Evolutionary conservation across 1,284 basidiomycete species (phyloP).

Genomic region (Ganoderma meredithae): DNA sequence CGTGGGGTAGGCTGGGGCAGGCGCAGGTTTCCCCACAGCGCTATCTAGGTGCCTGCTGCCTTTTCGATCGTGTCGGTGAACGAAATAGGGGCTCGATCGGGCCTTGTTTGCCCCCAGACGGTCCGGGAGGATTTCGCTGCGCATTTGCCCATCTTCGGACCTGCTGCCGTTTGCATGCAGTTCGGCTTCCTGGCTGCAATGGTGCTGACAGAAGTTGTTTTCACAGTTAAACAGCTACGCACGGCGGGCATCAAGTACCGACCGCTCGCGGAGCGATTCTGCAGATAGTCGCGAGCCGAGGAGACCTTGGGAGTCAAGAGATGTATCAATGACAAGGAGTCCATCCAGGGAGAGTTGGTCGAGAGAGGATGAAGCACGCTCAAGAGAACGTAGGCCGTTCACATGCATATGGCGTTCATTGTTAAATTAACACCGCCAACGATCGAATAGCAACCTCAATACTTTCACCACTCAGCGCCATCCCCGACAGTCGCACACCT

Average conservation of each 20-base stretch:
- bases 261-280: slow-evolving; percentile 25
- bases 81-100: slow-evolving; percentile 5
- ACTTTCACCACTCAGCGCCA: background rate
- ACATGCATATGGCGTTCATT: background rate
- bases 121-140: background rate
- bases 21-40: background rate
- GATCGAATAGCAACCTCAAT: background rate
- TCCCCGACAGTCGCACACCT: slow-evolving; percentile 37
- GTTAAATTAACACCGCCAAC: background rate
- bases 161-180: background rate
- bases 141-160: background rate
- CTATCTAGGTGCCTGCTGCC: slow-evolving; percentile 16
- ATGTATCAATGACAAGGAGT: slow-evolving; percentile 38
- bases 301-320: slow-evolving; percentile 33
- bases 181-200: background rate
- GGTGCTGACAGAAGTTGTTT: background rate
- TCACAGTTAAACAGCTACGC: slow-evolving; percentile 61
- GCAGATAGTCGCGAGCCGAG: slow-evolving; percentile 22
- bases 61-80: slow-evolving; percentile 9
- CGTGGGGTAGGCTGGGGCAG: background rate
- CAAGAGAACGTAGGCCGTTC: slow-evolving; percentile 9
- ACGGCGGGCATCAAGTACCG: slow-evolving; percentile 38
- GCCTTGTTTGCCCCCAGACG: background rate
- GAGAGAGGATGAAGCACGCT: slow-evolving; percentile 12
- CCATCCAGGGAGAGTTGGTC: slow-evolving; percentile 17